phyloP scores from a whole-genome alignment of 495 filamentous ascomycete genomes.

The Penicillium soppii region DNA sequence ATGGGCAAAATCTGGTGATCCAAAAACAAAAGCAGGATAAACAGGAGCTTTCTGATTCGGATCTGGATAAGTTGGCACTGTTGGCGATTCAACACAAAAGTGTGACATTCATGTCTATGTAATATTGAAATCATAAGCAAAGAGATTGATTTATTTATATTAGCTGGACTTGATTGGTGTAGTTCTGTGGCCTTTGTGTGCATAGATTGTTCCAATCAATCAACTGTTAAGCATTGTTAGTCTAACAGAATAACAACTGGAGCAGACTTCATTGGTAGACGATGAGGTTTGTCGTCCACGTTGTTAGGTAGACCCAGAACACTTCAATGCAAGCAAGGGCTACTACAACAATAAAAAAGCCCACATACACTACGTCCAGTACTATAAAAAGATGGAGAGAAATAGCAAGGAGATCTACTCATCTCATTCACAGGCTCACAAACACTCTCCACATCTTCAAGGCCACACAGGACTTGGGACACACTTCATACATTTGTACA shows the following conservation, averaged over 20 bases:
- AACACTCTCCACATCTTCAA: conserved; percentile 17
- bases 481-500: conserved; percentile 39
- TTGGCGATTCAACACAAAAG: conserved; percentile 1
- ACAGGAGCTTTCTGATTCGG: not conserved
- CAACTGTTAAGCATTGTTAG: too few species aligned
- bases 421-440: conserved; percentile 24
- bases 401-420: conserved; percentile 11
- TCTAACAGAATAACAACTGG: too few species aligned
- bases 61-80: conserved; percentile 7
- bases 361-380: not conserved
- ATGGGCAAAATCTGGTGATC: not conserved
- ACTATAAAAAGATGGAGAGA: not conserved
- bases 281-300: too few species aligned
- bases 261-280: too few species aligned
- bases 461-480: conserved; percentile 6
- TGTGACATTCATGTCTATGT: not conserved
- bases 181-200: too few species aligned
- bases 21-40: not conserved
- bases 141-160: too few species aligned
- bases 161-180: too few species aligned
- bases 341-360: too few species aligned
- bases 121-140: not conserved
- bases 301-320: too few species aligned
- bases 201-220: too few species aligned
- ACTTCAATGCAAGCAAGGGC: too few species aligned